Evolutionary conservation across 192 early-diverging fungal genomes (phyloP).

Genomic region (Paraglomus brasilianum): DNA sequence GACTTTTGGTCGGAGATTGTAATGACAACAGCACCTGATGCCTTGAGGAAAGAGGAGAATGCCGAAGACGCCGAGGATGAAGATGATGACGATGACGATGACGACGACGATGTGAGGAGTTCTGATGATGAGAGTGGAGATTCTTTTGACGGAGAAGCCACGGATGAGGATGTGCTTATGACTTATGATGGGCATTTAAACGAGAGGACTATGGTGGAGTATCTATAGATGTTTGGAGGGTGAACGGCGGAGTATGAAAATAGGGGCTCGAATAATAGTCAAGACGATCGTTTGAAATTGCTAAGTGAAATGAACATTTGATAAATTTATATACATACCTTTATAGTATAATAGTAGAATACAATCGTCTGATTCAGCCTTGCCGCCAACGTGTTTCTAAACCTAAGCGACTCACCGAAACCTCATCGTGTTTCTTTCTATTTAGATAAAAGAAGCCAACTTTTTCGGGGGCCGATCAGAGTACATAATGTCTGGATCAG

Average conservation of each 20-base stretch:
- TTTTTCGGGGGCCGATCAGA: slow-evolving; percentile 65
- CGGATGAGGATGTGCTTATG: slow-evolving; percentile 33
- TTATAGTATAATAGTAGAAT: no score
- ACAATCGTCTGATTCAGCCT: not conserved
- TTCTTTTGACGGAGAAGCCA: slow-evolving; percentile 2
- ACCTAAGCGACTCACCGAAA: not conserved
- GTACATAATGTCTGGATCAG: slow-evolving; percentile 74
- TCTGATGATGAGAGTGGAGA: slow-evolving; percentile 33
- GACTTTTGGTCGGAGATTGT: not conserved
- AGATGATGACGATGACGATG: slow-evolving; percentile 30
- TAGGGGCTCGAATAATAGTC: not conserved
- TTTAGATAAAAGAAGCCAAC: slow-evolving; percentile 72
- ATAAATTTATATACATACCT: not conserved
- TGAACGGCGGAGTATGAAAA: no score
- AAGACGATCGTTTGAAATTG: not conserved
- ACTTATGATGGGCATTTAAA: slow-evolving; percentile 43
- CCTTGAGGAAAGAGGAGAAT: not conserved
- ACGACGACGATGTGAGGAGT: slow-evolving; percentile 18
- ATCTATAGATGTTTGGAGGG: not conserved
- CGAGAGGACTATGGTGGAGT: slow-evolving; percentile 38
- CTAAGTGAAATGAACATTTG: not conserved
- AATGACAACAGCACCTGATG: not conserved
- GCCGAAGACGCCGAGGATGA: slow-evolving; percentile 21
- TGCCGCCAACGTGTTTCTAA: not conserved
- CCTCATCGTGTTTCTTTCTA: not conserved